phyloP scores from a whole-genome alignment of 768 basidiomycete species.

The Mycena epipterygia region DNA sequence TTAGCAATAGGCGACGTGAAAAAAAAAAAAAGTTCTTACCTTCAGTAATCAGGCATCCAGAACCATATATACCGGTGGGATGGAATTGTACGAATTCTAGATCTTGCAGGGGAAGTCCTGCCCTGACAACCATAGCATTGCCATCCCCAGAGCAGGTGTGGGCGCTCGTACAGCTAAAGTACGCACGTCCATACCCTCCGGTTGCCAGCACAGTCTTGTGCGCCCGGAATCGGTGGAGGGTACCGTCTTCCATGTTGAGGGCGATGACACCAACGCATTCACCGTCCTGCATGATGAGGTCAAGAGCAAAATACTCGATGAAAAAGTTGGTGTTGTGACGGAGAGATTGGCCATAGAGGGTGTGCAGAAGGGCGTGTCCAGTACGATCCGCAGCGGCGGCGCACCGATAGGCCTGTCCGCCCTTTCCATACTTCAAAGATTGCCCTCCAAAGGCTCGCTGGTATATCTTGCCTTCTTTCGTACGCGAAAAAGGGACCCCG shows the following conservation, averaged over 20 bases:
- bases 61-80: slow-evolving; percentile 99
- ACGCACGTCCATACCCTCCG: slow-evolving; percentile 97
- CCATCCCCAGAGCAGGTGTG: slow-evolving; percentile 99
- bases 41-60: slow-evolving; percentile 99
- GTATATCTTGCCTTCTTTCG: slow-evolving; percentile 99
- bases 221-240: slow-evolving; percentile 96
- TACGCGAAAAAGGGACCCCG: slow-evolving; percentile 98
- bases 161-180: slow-evolving; percentile 98
- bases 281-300: slow-evolving; percentile 98
- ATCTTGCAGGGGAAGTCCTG: slow-evolving; percentile 97
- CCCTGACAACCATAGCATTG: slow-evolving; percentile 98
- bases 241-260: slow-evolving; percentile 99
- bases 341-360: slow-evolving; percentile 98
- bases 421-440: slow-evolving; percentile 96
- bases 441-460: slow-evolving; percentile 99
- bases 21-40: slow-evolving; percentile 69
- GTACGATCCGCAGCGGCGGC: slow-evolving; percentile 99
- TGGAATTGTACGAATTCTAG: slow-evolving; percentile 99
- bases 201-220: slow-evolving; percentile 99
- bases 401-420: slow-evolving; percentile 98
- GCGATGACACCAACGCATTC: slow-evolving; percentile 99
- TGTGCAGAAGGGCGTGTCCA: slow-evolving; percentile 98
- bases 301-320: slow-evolving; percentile 99
- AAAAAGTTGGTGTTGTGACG: slow-evolving; percentile 99
- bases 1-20: neutral